phyloP scores from a whole-genome alignment of 441 rosid genomes.

The Pelargonium hybrid region DNA sequence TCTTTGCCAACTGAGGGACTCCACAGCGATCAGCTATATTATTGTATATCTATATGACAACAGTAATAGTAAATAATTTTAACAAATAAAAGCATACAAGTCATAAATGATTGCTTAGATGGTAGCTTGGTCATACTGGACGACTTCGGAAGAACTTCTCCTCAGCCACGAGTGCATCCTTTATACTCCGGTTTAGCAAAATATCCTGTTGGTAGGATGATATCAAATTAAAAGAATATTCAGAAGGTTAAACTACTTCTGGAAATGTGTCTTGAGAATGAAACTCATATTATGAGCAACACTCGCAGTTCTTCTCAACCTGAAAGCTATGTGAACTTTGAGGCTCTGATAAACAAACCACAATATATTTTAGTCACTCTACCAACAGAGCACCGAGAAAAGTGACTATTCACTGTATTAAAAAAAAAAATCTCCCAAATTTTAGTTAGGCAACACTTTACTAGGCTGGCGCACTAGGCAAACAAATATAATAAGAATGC shows the following conservation, averaged over 20 bases:
- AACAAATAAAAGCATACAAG: neutral
- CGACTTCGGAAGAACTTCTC: conserved; percentile 90
- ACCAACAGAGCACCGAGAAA: too few species aligned
- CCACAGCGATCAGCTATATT: conserved; percentile 83
- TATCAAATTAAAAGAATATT: neutral
- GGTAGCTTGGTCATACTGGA: conserved; percentile 47
- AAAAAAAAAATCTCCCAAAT: too few species aligned
- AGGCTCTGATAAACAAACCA: too few species aligned
- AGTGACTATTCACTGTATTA: too few species aligned
- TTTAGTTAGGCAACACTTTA: too few species aligned
- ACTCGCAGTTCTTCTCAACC: too few species aligned
- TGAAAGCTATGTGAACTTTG: too few species aligned
- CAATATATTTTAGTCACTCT: too few species aligned
- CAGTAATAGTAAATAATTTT: neutral
- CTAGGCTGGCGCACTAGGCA: too few species aligned
- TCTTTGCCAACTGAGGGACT: conserved; percentile 83
- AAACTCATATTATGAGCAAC: too few species aligned
- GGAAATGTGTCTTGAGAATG: too few species aligned
- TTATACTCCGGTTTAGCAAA: conserved; percentile 60
- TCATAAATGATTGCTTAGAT: conserved; percentile 10
- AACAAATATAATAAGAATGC: too few species aligned
- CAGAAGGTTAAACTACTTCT: neutral
- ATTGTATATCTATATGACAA: conserved; percentile 52
- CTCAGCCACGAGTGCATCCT: conserved; percentile 85
- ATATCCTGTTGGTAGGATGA: conserved; percentile 44